These are phyloP conservation scores for Coemansia sp. DNA, from an alignment of 192 early-diverging fungal genomes.

Conservation along the genomic window DNA sequence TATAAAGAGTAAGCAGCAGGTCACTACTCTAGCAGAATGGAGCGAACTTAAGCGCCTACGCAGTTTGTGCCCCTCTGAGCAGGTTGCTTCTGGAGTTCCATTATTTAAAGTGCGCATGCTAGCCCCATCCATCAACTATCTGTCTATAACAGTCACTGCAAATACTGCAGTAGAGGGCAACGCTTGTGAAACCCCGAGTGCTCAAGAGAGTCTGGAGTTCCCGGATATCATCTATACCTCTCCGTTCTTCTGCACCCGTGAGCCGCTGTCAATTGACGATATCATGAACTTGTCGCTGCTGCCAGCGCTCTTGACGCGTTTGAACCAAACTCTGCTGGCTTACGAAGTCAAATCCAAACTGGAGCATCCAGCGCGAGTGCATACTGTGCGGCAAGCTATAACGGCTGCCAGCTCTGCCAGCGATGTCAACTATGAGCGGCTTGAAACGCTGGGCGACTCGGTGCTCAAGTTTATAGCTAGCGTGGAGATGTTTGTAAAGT, in stretches of 20 bases:
- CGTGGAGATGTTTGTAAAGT: conserved; percentile 70
- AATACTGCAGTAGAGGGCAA: background rate
- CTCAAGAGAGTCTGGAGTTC: background rate
- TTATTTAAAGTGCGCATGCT: conserved; percentile 27
- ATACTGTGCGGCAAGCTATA: conserved; percentile 63
- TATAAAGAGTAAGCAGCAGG: conserved; percentile 2
- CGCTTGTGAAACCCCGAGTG: background rate
- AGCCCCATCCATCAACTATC: conserved; percentile 23
- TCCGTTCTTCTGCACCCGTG: conserved; percentile 42
- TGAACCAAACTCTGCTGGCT: conserved; percentile 60
- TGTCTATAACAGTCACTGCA: conserved; percentile 2
- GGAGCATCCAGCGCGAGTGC: conserved; percentile 40
- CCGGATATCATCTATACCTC: conserved; percentile 41
- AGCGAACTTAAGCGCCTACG: conserved; percentile 17
- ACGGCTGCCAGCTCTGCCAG: conserved; percentile 68
- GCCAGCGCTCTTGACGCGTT: conserved; percentile 60
- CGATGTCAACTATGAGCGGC: conserved; percentile 78
- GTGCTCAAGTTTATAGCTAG: conserved; percentile 77
- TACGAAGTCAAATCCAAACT: conserved; percentile 46
- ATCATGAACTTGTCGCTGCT: conserved; percentile 51
- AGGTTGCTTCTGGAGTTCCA: conserved; percentile 23
- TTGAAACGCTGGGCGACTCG: conserved; percentile 87
- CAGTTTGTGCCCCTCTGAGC: conserved; percentile 12
- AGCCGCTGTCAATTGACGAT: conserved; percentile 19
- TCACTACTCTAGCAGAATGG: conserved; percentile 27